phyloP scores from a whole-genome alignment of 805 yeast genomes.

The Metschnikowia bowlesiae region DNA sequence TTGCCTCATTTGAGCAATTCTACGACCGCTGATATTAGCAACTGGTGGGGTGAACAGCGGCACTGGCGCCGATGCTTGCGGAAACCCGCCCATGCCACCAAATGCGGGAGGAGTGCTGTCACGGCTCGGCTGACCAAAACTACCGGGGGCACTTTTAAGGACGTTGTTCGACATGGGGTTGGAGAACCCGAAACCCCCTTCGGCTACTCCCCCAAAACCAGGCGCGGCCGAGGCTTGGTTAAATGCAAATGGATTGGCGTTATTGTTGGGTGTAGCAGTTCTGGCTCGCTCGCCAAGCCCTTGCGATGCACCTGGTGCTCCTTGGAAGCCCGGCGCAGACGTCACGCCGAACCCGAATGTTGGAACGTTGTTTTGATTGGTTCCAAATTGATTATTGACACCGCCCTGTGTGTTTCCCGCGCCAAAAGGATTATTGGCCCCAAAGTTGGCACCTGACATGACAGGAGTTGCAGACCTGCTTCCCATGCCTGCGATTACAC shows the following conservation, averaged over 20 bases:
- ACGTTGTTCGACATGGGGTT: conserved; percentile 7
- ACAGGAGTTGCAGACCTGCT: conserved; percentile 13
- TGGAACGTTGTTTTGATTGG: neutral
- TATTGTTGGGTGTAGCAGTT: conserved; percentile 2
- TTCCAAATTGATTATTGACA: neutral
- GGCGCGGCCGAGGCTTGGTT: conserved; percentile 4
- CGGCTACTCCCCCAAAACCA: neutral
- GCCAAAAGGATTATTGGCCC: conserved; percentile 2
- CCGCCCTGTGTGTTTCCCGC: neutral
- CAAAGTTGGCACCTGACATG: conserved; percentile 4
- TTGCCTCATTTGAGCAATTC: conserved; percentile 33
- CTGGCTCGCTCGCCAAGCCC: conserved; percentile 3
- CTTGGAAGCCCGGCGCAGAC: conserved; percentile 1
- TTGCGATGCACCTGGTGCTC: neutral
- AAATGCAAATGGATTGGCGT: conserved; percentile 1
- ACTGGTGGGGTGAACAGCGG: conserved; percentile 20
- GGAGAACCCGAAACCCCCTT: conserved; percentile 11
- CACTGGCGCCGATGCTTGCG: neutral
- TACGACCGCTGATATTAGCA: conserved; percentile 19
- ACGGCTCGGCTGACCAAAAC: conserved; percentile 16
- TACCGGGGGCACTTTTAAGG: conserved; percentile 14
- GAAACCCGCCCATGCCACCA: conserved; percentile 8
- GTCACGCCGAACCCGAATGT: conserved; percentile 5
- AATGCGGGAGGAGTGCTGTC: conserved; percentile 17
- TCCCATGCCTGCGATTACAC: conserved; percentile 4